Conservation (phyloP, 192 early-diverging fungal genomes). For the Coemansia sp. region DNA sequence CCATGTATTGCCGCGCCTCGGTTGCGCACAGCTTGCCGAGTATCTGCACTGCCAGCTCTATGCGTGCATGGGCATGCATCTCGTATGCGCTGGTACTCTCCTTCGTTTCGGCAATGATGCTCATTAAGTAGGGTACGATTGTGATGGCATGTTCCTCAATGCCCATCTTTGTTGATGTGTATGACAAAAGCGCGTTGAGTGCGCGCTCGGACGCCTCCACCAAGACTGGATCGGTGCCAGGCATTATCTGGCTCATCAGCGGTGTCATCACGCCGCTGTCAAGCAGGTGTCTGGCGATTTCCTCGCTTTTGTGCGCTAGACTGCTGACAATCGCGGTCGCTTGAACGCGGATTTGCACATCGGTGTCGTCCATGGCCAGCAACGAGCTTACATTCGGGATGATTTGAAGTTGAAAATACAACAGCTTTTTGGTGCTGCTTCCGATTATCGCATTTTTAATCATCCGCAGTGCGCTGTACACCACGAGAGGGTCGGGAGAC, state of each 20-base stretch:
- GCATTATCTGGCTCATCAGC: constrained; percentile 41
- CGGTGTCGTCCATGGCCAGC: constrained; percentile 33
- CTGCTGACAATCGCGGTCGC: constrained; percentile 49
- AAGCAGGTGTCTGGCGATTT: constrained; percentile 25
- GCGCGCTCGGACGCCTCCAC: constrained; percentile 49
- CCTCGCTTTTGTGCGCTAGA: constrained; percentile 40
- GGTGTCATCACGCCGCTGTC: constrained; percentile 37
- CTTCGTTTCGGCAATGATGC: constrained; percentile 33
- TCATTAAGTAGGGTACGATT: constrained; percentile 34
- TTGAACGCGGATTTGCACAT: constrained; percentile 42
- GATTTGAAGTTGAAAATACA: constrained; percentile 42
- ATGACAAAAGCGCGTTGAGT: constrained; percentile 45
- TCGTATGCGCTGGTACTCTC: constrained; percentile 11
- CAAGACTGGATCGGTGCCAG: constrained; percentile 22
- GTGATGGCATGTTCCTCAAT: constrained; percentile 25
- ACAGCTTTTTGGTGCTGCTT: constrained; percentile 46
- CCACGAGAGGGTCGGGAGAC: constrained; percentile 44
- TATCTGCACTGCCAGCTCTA: constrained; percentile 47
- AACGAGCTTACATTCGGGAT: constrained; percentile 38
- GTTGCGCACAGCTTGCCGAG: constrained; percentile 45
- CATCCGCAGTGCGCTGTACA: constrained; percentile 42
- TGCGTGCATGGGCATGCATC: constrained; percentile 38
- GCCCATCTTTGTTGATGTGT: constrained; percentile 23
- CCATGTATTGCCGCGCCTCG: constrained; percentile 43
- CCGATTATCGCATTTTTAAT: constrained; percentile 55